These are phyloP conservation scores for Aspergillus alliaceus DNA, from an alignment of 2,329 filamentous ascomycete genomes.

Conservation along the genomic window DNA sequence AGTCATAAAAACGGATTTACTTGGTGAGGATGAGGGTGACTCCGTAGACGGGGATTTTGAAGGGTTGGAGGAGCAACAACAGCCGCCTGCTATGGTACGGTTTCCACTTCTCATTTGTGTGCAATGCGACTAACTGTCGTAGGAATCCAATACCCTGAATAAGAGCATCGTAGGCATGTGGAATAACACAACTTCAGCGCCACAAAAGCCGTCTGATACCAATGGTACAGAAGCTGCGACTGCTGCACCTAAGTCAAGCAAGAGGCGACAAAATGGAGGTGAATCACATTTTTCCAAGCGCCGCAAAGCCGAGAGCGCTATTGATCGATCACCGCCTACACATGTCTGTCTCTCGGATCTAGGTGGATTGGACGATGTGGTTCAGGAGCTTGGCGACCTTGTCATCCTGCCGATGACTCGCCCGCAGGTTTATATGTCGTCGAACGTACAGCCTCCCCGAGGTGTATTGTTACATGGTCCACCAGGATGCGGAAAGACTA, in stretches of 20 bases:
- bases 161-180: conserved; percentile 62
- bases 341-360: conserved; percentile 70
- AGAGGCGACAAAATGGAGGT: conserved; percentile 62
- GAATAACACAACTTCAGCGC: conserved; percentile 45
- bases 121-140: conserved; percentile 16
- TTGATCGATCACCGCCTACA: conserved; percentile 65
- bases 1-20: conserved; percentile 66
- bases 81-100: conserved; percentile 27
- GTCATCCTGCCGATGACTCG: conserved; percentile 71
- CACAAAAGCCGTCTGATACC: conserved; percentile 30
- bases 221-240: conserved; percentile 23
- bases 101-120: not conserved
- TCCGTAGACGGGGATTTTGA: conserved; percentile 53
- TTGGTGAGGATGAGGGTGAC: conserved; percentile 54
- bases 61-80: conserved; percentile 43
- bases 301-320: conserved; percentile 57
- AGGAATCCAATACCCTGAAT: conserved; percentile 65
- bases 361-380: conserved; percentile 73
- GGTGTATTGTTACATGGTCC: conserved; percentile 80
- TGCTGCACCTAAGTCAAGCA: conserved; percentile 40
- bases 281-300: conserved; percentile 65
- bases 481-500: conserved; percentile 83
- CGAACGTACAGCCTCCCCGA: conserved; percentile 68
- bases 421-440: conserved; percentile 64
- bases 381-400: conserved; percentile 67